A percentile compares a stretch with the other conserved stretches of the same genome.
Conservation (phyloP, 2,329 filamentous ascomycete genomes). For the Monosporascus sp. region DNA sequence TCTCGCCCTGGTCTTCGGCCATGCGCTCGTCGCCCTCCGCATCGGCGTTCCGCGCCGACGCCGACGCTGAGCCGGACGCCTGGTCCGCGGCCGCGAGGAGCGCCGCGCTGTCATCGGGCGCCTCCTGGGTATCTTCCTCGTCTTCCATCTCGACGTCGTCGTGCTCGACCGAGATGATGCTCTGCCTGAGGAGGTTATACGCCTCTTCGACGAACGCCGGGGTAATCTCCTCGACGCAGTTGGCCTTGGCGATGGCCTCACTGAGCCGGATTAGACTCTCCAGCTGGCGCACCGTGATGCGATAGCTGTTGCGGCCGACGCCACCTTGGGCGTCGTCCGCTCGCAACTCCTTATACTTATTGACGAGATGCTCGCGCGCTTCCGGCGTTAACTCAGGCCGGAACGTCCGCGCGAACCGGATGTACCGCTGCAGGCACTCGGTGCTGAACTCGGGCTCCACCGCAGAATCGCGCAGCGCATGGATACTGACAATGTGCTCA, state of each 20-base stretch:
- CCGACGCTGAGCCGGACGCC: slow-evolving; percentile 40
- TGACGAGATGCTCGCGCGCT: slow-evolving; percentile 77
- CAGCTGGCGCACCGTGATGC: slow-evolving; percentile 93
- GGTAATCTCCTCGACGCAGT: slow-evolving; percentile 87
- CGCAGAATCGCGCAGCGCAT: slow-evolving; percentile 87
- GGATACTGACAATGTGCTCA: slow-evolving; percentile 89
- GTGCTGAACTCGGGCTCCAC: slow-evolving; percentile 92
- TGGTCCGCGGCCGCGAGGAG: slow-evolving; percentile 44
- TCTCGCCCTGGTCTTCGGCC: slow-evolving; percentile 41
- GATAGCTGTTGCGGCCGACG: slow-evolving; percentile 89
- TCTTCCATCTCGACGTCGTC: slow-evolving; percentile 95
- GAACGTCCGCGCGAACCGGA: slow-evolving; percentile 93
- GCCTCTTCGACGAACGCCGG: slow-evolving; percentile 85
- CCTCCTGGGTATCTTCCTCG: slow-evolving; percentile 59
- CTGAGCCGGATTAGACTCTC: slow-evolving; percentile 93
- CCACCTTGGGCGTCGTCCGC: slow-evolving; percentile 92
- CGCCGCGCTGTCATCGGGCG: slow-evolving; percentile 39
- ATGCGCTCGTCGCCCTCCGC: slow-evolving; percentile 42
- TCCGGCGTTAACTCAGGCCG: slow-evolving; percentile 86
- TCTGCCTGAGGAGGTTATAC: slow-evolving; percentile 84
- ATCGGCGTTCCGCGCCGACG: slow-evolving; percentile 24
- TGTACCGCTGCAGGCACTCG: slow-evolving; percentile 93
- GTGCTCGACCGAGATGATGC: slow-evolving; percentile 96
- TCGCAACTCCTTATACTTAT: slow-evolving; percentile 92
- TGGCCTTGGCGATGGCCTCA: slow-evolving; percentile 97